A percentile compares a stretch with the other conserved stretches of the same genome.
Evolutionary conservation across 176 grass and related monocot genomes (phyloP).

Genomic region (Coix lacrymajobi): DNA sequence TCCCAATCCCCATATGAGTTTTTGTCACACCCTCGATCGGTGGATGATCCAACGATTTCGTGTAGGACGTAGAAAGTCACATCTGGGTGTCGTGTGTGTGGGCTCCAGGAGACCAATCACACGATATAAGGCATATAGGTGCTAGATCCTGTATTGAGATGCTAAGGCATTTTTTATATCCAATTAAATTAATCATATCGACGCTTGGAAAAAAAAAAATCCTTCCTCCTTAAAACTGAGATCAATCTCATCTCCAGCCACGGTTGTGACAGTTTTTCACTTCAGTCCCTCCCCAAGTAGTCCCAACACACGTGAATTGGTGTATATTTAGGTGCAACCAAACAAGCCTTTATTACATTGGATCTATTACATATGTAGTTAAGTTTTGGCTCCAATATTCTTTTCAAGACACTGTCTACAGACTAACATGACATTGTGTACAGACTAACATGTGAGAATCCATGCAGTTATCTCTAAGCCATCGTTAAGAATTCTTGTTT

Average conservation of each 20-base stretch:
- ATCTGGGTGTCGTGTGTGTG: background rate
- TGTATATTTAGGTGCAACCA: no score
- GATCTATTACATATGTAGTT: background rate
- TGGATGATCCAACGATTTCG: no score
- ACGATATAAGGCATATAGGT: background rate
- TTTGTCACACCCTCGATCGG: background rate
- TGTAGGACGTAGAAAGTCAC: background rate
- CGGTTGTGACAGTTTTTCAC: background rate
- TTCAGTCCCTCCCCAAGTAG: no score
- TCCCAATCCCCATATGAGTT: background rate
- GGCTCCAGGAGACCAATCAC: no score
- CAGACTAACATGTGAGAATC: background rate
- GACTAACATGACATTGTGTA: no score
- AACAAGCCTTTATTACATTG: background rate
- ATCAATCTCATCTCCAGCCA: background rate
- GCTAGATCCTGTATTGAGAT: background rate
- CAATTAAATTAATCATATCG: background rate
- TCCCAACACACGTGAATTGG: background rate
- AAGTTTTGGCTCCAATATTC: background rate
- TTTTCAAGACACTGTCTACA: background rate
- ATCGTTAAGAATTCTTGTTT: background rate
- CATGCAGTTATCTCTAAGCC: background rate
- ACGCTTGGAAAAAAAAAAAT: background rate
- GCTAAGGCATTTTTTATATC: background rate
- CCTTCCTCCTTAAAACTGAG: background rate